A percentile compares a stretch with the other conserved stretches of the same genome.
phyloP scores from a whole-genome alignment of 257 asterid genomes.

The Ocimum tenuiflorum region DNA sequence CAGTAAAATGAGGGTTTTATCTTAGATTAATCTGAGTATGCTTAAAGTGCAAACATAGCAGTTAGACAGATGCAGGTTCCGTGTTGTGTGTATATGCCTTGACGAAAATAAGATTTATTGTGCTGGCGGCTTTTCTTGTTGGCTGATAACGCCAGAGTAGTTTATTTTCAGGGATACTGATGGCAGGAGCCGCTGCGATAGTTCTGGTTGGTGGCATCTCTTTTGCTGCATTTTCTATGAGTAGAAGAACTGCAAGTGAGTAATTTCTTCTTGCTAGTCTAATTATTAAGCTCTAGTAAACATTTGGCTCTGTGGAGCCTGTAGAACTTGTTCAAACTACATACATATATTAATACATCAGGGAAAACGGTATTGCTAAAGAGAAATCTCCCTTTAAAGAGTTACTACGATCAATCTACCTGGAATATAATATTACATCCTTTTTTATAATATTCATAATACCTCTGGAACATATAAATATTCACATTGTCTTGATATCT shows the following conservation, averaged over 20 bases:
- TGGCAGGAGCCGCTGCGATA: constrained; percentile 69
- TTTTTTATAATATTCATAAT: background rate
- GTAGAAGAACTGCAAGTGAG: constrained; percentile 63
- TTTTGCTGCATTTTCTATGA: constrained; percentile 55
- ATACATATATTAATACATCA: background rate
- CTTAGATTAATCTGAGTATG: background rate
- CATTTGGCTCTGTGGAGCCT: background rate
- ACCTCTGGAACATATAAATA: background rate
- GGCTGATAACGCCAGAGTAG: constrained; percentile 60
- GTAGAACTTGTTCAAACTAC: constrained; percentile 3
- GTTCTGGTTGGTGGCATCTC: constrained; percentile 72
- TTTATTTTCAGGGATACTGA: constrained; percentile 69
- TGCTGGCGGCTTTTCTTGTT: constrained; percentile 24
- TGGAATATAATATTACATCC: background rate
- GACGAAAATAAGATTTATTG: background rate
- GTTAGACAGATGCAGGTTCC: constrained; percentile 8
- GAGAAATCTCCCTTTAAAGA: background rate
- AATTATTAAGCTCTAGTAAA: background rate
- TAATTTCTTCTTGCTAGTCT: constrained; percentile 7
- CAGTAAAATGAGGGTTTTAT: background rate
- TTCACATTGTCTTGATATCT: constrained; percentile 1
- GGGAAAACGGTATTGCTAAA: background rate
- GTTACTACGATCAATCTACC: background rate
- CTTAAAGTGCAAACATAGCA: background rate
- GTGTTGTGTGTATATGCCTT: background rate